Conservation (phyloP, 1,139 yeast genomes). For the Yamadazyma conglobata region DNA sequence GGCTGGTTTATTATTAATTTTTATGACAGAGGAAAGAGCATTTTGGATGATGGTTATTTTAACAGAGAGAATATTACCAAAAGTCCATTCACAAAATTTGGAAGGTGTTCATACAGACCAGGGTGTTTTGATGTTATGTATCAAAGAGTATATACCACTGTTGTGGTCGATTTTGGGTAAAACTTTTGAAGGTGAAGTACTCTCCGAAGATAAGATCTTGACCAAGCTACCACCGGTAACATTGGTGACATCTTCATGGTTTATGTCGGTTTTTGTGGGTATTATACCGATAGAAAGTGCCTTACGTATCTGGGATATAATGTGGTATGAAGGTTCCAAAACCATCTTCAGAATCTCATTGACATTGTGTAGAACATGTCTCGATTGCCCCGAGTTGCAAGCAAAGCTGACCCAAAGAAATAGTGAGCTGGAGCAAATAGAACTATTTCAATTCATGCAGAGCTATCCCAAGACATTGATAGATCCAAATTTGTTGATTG, state of each 20-base stretch:
- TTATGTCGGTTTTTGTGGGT: conserved; percentile 92
- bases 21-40: conserved; percentile 83
- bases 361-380: conserved; percentile 76
- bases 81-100: conserved; percentile 82
- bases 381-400: conserved; percentile 51
- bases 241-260: conserved; percentile 94
- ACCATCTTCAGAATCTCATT: conserved; percentile 79
- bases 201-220: conserved; percentile 60
- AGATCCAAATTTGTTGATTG: conserved; percentile 70
- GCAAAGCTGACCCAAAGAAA: conserved; percentile 14
- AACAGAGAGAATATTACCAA: conserved; percentile 82
- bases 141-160: conserved; percentile 78
- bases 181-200: conserved; percentile 39
- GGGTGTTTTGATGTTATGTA: conserved; percentile 86
- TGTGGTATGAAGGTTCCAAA: conserved; percentile 90
- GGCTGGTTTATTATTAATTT: conserved; percentile 77
- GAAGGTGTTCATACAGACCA: conserved; percentile 97
- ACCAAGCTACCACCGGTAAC: conserved; percentile 85
- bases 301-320: conserved; percentile 88
- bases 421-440: conserved; percentile 65
- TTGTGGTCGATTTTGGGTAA: conserved; percentile 62
- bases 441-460: conserved; percentile 82
- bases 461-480: conserved; percentile 69
- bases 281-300: conserved; percentile 84
- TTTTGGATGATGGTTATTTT: conserved; percentile 96